Base-by-base conservation (phyloP, 495 filamentous ascomycete species). In the Aspergillus indologenus region DNA sequence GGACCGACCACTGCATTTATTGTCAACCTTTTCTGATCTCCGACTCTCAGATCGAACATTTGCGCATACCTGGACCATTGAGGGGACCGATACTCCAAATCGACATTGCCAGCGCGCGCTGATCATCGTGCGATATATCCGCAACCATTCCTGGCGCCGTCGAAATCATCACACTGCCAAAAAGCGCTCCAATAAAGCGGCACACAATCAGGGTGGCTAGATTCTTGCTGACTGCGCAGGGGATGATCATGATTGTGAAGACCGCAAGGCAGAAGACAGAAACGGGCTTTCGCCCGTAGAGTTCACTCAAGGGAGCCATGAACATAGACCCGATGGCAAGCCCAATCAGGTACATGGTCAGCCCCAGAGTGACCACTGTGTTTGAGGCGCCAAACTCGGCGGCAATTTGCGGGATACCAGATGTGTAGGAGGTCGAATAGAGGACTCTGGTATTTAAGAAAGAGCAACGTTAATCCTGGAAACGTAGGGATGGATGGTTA, bases 141-240 rank as follows among this genome's bases (percentile, higher is more conserved):
- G 87, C 84, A 1, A 97, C 81, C 49, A 90, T 91, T 17, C 91
- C 92, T 1, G 92, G 90, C 2, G 87, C 84, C 62, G 92, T 95
- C 4, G 85, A 83, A 18, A 96, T 83, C 82, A 92, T 87, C 40
- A 87, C 89, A 12, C 85, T 82, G 21, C 89, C 91, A 42, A 87
- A 89, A 18, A 92, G 61, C 3, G 89, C 91, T 0, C 87, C 87
- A 59, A 93, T 83, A 64, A 92, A 94, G 5, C 91, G 74, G 11
- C 86, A 79, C 3, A 87, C 71, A 11, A 95, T 78, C 45, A 94
- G 80, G 44, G 82, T 77, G 7, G 71, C 68, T 19, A 92, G 69
- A 23, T 84, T 86, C 17, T 76, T 79, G 2, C 87, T 87, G 21
- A 92, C 62, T 21, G 83, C 90, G 61, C 85, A 85, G 0, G 90